These are phyloP conservation scores for Podaxis rugospora DNA, from an alignment of 768 basidiomycete species.

Conservation along the genomic window DNA sequence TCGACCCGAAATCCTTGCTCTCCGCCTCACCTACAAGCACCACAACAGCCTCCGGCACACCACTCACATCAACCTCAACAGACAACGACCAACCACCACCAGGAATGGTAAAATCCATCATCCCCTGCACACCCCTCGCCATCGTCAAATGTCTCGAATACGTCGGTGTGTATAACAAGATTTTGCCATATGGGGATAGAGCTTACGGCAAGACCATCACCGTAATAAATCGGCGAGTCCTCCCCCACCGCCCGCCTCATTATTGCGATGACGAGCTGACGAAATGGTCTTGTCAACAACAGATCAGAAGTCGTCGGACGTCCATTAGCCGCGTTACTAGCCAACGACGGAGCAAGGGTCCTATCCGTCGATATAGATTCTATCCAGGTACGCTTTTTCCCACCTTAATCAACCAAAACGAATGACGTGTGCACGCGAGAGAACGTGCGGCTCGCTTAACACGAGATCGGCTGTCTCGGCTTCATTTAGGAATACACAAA, in stretches of 20 bases:
- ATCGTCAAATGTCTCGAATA: slow-evolving; percentile 94
- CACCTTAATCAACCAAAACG: not conserved
- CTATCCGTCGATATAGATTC: slow-evolving; percentile 95
- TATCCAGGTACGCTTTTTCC: slow-evolving; percentile 52
- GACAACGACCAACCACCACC: slow-evolving; percentile 65
- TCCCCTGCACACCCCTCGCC: slow-evolving; percentile 96
- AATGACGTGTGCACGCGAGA: not conserved
- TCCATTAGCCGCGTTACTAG: slow-evolving; percentile 90
- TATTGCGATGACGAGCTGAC: not conserved
- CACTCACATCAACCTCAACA: slow-evolving; percentile 17
- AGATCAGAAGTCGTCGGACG: slow-evolving; percentile 95
- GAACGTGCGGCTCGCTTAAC: not conserved
- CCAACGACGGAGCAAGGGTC: slow-evolving; percentile 95
- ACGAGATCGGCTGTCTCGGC: not conserved
- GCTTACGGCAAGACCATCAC: slow-evolving; percentile 92
- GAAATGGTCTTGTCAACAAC: slow-evolving; percentile 21
- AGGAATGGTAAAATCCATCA: slow-evolving; percentile 91
- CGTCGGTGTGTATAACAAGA: slow-evolving; percentile 87
- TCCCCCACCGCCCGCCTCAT: not conserved
- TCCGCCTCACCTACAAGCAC: slow-evolving; percentile 35
- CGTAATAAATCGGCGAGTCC: slow-evolving; percentile 83
- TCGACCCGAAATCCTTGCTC: slow-evolving; percentile 70
- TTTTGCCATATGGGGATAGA: slow-evolving; percentile 91
- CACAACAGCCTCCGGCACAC: slow-evolving; percentile 24
- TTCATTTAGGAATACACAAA: slow-evolving; percentile 82